Evolutionary conservation across 257 asterid genomes (phyloP), one percentile per base, ranked within the genome.

Genomic region (Linaria vulgaris): DNA sequence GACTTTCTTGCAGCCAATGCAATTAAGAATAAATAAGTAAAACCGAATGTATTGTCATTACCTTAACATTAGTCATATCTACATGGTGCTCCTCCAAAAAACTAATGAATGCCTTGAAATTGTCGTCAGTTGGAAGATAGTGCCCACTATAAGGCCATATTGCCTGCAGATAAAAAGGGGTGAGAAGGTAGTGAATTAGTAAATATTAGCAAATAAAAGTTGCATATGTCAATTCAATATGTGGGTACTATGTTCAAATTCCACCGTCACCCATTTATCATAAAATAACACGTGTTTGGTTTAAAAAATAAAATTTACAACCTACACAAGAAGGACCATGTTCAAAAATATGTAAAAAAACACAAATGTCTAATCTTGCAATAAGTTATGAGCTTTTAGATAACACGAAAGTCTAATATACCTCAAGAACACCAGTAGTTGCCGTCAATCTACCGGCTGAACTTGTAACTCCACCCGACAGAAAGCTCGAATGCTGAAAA

Each of bases 101-200:
- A 41, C 55, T 24, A 43, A 86, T 67, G 77, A 86, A 84, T 62
- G 81, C 91, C 69, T 74, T 72, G 31, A 89, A 86, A 61, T 84
- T 84, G 25, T 86, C 95, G 63, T 84, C 89, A 0, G 97, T 89
- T 0, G 97, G 97, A 34, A 80, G 88, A 71, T 88, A 88, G 63
- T 88, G 96, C 9, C 95, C 95, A 20, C 95, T 88, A 61, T 88
- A 73, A 21, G 89, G 97, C 94, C 95, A 86, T 50, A 88, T 76
- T 27, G 80, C 85, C 88, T 82, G 75, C 23, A 27, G 34, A n/a
- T 6, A 27, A 6, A 27, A 27, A 27, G 6, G 6, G 34, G 6
- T 2, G 34, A 27, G 6, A 27, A 27, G 6, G 3, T 3, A 27
- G 6, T 6, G 34, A 27, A 27, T 27, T 3, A 27, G 34, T 27